Conservation (phyloP, 192 early-diverging fungal species). For the Podochytrium sp. region DNA sequence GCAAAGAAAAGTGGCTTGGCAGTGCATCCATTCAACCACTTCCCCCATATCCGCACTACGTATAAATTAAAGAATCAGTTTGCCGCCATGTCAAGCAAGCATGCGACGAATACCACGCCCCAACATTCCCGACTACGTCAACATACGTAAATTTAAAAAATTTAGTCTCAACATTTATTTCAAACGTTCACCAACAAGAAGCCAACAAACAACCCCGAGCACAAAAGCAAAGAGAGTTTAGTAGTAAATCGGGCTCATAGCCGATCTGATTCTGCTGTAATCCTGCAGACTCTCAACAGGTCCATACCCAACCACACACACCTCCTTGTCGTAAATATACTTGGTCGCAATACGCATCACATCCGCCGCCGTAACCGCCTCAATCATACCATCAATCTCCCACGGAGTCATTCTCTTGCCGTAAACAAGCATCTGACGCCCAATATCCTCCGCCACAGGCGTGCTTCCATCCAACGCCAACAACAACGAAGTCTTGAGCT, state of each 20-base stretch:
- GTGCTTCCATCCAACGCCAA: constrained; percentile 93
- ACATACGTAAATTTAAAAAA: no score
- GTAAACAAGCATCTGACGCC: constrained; percentile 91
- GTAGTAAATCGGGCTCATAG: constrained; percentile 68
- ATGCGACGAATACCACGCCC: no score
- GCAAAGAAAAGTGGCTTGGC: no score
- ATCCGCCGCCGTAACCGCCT: constrained; percentile 80
- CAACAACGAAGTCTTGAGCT: constrained; percentile 93
- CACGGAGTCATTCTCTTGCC: constrained; percentile 89
- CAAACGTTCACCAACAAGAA: no score
- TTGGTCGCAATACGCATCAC: constrained; percentile 85
- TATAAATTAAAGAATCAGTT: no score
- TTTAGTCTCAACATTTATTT: no score
- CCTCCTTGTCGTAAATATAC: constrained; percentile 91
- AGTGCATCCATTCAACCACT: no score
- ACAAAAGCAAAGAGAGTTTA: constrained; percentile 4
- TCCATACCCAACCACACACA: constrained; percentile 81
- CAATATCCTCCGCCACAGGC: constrained; percentile 96
- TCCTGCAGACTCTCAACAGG: constrained; percentile 88
- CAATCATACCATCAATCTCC: constrained; percentile 86
- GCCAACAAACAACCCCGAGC: neutral
- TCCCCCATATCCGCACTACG: no score
- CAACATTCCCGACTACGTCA: no score
- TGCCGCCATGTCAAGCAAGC: no score
- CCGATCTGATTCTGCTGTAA: constrained; percentile 84